phyloP scores from a whole-genome alignment of 2,329 filamentous ascomycete genomes.

The Hypoxylon sp. region DNA sequence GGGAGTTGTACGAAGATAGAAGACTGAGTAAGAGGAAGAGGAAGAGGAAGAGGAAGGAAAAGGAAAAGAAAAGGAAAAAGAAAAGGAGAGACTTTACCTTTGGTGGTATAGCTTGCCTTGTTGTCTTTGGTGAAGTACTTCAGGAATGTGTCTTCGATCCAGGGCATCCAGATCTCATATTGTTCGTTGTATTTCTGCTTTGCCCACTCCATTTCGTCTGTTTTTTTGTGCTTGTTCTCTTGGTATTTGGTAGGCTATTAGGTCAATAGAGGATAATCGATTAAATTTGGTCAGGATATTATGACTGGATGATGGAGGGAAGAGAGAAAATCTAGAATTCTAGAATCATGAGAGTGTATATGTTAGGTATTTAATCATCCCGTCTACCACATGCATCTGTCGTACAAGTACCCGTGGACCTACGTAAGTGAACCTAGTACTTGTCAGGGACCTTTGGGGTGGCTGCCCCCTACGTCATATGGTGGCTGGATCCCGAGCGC shows the following conservation, averaged over 20 bases:
- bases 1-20: slow-evolving; percentile 10
- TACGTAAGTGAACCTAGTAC: slow-evolving; percentile 22
- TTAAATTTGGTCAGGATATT: background rate
- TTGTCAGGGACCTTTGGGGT: slow-evolving; percentile 14
- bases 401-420: background rate
- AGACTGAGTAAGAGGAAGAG: background rate
- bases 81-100: slow-evolving; percentile 63
- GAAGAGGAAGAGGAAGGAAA: too few species aligned
- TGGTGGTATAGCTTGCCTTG: slow-evolving; percentile 78
- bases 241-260: background rate
- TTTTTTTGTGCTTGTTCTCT: background rate
- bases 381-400: background rate
- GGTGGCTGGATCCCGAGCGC: slow-evolving; percentile 21
- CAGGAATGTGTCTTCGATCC: slow-evolving; percentile 80
- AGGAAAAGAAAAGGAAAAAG: too few species aligned
- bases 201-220: slow-evolving; percentile 64
- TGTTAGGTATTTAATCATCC: slow-evolving; percentile 1
- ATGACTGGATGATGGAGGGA: background rate
- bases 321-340: background rate
- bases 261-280: background rate
- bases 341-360: too few species aligned
- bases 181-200: slow-evolving; percentile 76
- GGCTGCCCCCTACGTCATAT: slow-evolving; percentile 41
- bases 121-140: slow-evolving; percentile 82
- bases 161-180: slow-evolving; percentile 82